Evolutionary conservation across 352 stramenopile species (phyloP), one percentile per base, ranked within the genome.

Genomic region (Aphanomyces euteiches): DNA sequence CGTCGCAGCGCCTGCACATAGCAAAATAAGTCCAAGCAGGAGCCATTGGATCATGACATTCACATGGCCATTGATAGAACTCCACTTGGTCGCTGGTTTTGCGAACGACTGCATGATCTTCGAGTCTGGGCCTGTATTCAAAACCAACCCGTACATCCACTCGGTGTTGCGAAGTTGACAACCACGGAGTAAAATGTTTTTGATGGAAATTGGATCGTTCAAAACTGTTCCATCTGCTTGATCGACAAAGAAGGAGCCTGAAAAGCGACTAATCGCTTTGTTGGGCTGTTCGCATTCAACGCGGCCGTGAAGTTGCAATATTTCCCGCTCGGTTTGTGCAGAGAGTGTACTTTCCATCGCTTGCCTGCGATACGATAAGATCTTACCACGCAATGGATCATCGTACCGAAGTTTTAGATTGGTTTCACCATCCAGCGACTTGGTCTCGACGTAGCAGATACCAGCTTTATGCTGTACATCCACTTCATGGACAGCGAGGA

Each of bases 361-460:
- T 38, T 93, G 79, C n/a, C 48, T 94, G n/a, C 28, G 8, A 6
- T 39, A 37, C 19, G 37, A 58, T 7, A 58, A 58, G 21, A 19
- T 58, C 50, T 36, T 19, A 36, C 17, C 8, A 58, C 17, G 17
- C 50, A 10, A 58, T 21, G 1, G 17, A 28, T 91, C 67, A 36
- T 83, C 87, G 60, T 95, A 81, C 36, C 89, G 84, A 28, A 94
- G 72, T 74, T 97, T 97, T 47, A 97, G 74, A 65, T 97, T 97
- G 7, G 90, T 96, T 60, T 97, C 90, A 12, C 90, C 90, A 61
- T 97, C 90, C 6, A 97, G 74, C 58, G 79, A 90, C 69, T 92
- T 90, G 58, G 90, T 97, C 74, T 96, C 85, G 13, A 95, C 84
- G 68, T 93, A 96, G 74, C 83, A 93, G 34, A 93, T 89, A 28